Evolutionary conservation across 2,329 filamentous ascomycete species (phyloP).

Genomic region (Botrytis sinoallii): DNA sequence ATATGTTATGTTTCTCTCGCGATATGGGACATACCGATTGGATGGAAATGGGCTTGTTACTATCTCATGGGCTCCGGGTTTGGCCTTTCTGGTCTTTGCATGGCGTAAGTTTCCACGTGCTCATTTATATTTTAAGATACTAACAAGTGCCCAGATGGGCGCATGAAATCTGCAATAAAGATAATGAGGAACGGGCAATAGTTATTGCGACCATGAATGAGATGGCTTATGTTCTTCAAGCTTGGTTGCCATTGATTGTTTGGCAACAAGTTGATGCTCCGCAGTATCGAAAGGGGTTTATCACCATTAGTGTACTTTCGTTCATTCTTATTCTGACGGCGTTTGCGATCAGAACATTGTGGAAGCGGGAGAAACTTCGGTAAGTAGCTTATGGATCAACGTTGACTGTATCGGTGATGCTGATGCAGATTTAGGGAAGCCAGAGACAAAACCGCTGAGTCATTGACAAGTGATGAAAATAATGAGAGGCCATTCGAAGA

Average conservation of each 20-base stretch:
- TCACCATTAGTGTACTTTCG: slow-evolving; percentile 51
- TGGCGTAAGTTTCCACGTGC: slow-evolving; percentile 41
- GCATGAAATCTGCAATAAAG: slow-evolving; percentile 52
- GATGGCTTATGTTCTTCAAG: slow-evolving; percentile 66
- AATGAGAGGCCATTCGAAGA: not conserved
- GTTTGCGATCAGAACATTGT: slow-evolving; percentile 20
- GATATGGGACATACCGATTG: slow-evolving; percentile 47
- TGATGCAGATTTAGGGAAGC: not conserved
- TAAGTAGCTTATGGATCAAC: not conserved
- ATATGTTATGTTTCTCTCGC: slow-evolving; percentile 37
- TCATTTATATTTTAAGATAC: not conserved
- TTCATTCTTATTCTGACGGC: slow-evolving; percentile 29
- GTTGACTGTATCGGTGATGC: not conserved
- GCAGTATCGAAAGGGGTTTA: slow-evolving; percentile 57
- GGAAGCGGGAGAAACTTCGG: slow-evolving; percentile 20
- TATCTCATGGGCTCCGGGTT: slow-evolving; percentile 44
- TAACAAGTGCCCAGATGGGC: slow-evolving; percentile 43
- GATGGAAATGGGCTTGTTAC: slow-evolving; percentile 63
- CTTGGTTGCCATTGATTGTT: slow-evolving; percentile 64
- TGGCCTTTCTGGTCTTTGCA: slow-evolving; percentile 40
- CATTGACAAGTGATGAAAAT: not conserved
- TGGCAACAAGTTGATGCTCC: slow-evolving; percentile 65
- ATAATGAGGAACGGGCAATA: slow-evolving; percentile 64
- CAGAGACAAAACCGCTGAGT: not conserved
- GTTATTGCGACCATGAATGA: slow-evolving; percentile 66